Base-by-base conservation (phyloP, 768 basidiomycete genomes). In the Leccinum uliginosum region DNA sequence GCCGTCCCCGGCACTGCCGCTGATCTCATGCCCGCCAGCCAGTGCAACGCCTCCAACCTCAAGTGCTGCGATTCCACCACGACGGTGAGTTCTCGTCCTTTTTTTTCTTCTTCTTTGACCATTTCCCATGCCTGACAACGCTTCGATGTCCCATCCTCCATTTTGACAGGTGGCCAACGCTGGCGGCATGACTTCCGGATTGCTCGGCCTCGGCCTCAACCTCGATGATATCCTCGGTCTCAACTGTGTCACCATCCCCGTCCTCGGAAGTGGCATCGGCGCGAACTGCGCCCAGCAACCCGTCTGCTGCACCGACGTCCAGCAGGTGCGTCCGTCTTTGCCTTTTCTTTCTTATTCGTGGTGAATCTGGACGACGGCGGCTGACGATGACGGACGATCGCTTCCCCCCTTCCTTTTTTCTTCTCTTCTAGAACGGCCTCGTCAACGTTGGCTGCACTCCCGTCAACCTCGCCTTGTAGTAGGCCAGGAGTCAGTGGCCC, bases 51-150 rank as follows among this genome's bases (percentile, higher is more conserved):
- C 4, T 55, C 53, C 2, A 0, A 2, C 2, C 4, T 63, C 4
- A 51, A 60, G 19, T 67, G 66, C 51, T 68, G 66, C 53, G 17
- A 44, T 15, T 0, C 6, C 0, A 1, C 5, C 40, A n/a, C 6
- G 4, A 0, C 3, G 23, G 59, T 65, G 5, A 30, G 57, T 60
- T n/a, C 2, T 1, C 27, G 8, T 12, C 29, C 29, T 24, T 3
- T 9, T 10, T 21, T 15, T 15, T 15, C 2, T 15, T 24, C 15
- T 19, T 6, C 19, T 11, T 32, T 19, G 7, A 14, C 15, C 14
- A 8, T 14, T 6, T 4, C 8, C 26, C 11, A 27, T 6, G 8
- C 29, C 51, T 48, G 26, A 50, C 15, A 8, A 27, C 12, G 24
- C 12, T 12, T 27, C 10, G 10, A 14, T 12, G 2, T 35, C 14